Evolutionary conservation across 257 asterid species (phyloP).

Genomic region (Solanum phureja): DNA sequence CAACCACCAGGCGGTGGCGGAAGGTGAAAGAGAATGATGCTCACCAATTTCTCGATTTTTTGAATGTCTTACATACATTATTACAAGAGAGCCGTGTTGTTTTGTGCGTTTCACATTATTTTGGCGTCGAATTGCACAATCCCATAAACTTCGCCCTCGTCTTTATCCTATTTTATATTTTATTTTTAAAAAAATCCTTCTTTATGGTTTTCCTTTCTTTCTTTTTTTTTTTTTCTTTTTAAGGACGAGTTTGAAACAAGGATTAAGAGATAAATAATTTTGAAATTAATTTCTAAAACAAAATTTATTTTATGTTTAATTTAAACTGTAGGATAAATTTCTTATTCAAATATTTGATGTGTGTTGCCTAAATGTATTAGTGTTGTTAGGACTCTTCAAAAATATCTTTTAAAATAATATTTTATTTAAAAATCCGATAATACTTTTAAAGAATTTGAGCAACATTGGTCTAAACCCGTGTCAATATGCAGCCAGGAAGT

Average conservation of each 20-base stretch:
- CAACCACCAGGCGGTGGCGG: background rate
- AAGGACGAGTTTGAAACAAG: background rate
- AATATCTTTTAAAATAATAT: background rate
- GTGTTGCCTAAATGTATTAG: background rate
- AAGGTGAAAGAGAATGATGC: background rate
- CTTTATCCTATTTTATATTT: background rate
- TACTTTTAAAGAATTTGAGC: background rate
- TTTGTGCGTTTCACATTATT: background rate
- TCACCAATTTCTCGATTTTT: background rate
- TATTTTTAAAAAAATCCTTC: background rate
- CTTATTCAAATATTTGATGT: background rate
- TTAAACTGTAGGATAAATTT: background rate
- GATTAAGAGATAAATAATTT: background rate
- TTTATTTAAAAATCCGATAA: background rate
- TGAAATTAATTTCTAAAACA: background rate
- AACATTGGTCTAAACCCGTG: too few species aligned
- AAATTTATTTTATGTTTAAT: background rate
- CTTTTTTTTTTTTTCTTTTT: too few species aligned
- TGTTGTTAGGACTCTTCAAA: too few species aligned
- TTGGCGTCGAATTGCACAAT: background rate
- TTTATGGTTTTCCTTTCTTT: background rate
- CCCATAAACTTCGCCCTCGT: background rate
- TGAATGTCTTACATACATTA: background rate
- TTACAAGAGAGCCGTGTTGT: background rate
- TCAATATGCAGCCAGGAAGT: background rate